A percentile compares a stretch with the other conserved stretches of the same genome.
phyloP scores from a whole-genome alignment of 2,329 filamentous ascomycete species.

The Xylariaceae sp. region DNA sequence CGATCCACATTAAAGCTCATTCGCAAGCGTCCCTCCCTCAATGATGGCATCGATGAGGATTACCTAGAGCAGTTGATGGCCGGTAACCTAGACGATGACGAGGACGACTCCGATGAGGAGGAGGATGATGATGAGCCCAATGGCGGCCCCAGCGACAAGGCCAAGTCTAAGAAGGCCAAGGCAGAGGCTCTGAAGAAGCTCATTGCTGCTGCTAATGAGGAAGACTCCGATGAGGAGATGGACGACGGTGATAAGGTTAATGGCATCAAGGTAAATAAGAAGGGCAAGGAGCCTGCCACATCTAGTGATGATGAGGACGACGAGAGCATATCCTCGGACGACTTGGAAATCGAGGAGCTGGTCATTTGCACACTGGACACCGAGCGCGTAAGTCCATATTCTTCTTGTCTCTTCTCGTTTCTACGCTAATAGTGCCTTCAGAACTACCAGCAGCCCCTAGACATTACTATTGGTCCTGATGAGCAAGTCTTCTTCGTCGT shows the following conservation, averaged over 20 bases:
- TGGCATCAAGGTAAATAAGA: constrained; percentile 64
- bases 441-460: constrained; percentile 94
- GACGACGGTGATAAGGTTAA: constrained; percentile 62
- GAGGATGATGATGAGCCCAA: constrained; percentile 80
- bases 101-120: constrained; percentile 53
- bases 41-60: constrained; percentile 72
- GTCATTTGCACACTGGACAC: constrained; percentile 96
- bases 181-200: constrained; percentile 80
- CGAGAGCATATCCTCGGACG: constrained; percentile 64
- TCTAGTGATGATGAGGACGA: constrained; percentile 53
- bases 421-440: constrained; percentile 50
- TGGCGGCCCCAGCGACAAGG: constrained; percentile 88
- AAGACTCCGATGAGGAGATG: constrained; percentile 74
- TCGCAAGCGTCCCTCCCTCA: constrained; percentile 70
- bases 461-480: constrained; percentile 87
- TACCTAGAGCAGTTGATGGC: constrained; percentile 64
- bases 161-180: constrained; percentile 87
- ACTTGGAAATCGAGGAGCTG: constrained; percentile 80
- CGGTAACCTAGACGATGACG: constrained; percentile 56
- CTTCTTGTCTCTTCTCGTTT: background rate
- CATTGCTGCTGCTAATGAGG: constrained; percentile 69
- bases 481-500: constrained; percentile 94
- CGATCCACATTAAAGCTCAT: constrained; percentile 92
- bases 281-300: constrained; percentile 74
- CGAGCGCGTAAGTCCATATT: constrained; percentile 71